A percentile compares a stretch with the other conserved stretches of the same genome.
These are phyloP conservation scores for Puccinia novopanici DNA, from an alignment of 1,284 basidiomycete species.

Conservation along the genomic window DNA sequence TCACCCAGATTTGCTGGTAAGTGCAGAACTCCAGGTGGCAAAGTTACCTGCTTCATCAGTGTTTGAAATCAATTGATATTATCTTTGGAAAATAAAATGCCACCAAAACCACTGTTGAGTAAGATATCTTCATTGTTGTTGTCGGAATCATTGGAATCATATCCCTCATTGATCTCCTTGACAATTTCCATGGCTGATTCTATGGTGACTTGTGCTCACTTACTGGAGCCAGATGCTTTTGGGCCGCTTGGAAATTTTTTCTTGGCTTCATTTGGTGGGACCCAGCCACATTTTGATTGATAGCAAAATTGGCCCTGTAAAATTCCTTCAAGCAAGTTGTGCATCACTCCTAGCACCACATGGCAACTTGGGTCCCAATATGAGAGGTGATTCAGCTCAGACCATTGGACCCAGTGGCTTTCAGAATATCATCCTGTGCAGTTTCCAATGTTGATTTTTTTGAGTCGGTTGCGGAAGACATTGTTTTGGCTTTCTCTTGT, in stretches of 20 bases:
- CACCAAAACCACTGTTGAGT: neutral
- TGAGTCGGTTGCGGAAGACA: neutral
- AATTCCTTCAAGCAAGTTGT: too few relatives aligned
- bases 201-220: neutral
- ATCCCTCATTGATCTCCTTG: neutral
- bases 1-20: constrained; percentile 5
- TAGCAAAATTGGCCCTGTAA: constrained; percentile 26
- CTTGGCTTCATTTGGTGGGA: constrained; percentile 14
- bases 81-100: neutral
- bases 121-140: neutral
- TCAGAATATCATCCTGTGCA: neutral
- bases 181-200: neutral
- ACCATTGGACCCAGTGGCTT: constrained; percentile 25
- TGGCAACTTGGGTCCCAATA: constrained; percentile 30
- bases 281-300: neutral
- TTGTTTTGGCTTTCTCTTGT: neutral
- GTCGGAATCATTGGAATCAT: neutral
- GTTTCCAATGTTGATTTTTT: neutral
- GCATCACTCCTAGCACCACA: constrained; percentile 33
- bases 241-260: neutral
- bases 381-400: too few relatives aligned
- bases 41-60: neutral
- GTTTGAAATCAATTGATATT: neutral
- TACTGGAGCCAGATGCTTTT: neutral
- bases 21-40: too few relatives aligned